Conservation (phyloP, 2,329 filamentous ascomycete genomes). For the Claviceps pazoutovae region DNA sequence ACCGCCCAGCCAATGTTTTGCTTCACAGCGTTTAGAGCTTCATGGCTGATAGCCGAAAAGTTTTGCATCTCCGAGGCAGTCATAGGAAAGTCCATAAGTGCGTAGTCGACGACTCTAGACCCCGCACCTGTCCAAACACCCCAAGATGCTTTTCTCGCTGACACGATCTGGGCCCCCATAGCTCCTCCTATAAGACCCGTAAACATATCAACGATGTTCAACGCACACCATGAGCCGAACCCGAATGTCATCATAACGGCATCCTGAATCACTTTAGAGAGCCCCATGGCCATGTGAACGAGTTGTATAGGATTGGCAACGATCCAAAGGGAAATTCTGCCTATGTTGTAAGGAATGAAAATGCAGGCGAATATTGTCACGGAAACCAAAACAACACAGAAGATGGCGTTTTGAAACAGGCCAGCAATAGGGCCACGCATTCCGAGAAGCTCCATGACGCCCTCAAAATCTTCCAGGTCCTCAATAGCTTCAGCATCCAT, state of each 20-base stretch:
- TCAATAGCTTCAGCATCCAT: slow-evolving; percentile 65
- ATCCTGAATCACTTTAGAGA: slow-evolving; percentile 72
- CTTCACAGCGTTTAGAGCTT: slow-evolving; percentile 50
- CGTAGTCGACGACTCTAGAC: slow-evolving; percentile 34
- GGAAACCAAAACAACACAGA: slow-evolving; percentile 80
- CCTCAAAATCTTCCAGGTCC: slow-evolving; percentile 88
- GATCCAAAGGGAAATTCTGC: slow-evolving; percentile 68
- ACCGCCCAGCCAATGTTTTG: slow-evolving; percentile 30
- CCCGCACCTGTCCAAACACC: slow-evolving; percentile 27
- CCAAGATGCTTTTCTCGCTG: slow-evolving; percentile 26
- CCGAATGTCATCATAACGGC: slow-evolving; percentile 51
- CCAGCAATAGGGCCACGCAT: slow-evolving; percentile 88
- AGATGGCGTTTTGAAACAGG: slow-evolving; percentile 86
- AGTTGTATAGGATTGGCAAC: slow-evolving; percentile 69
- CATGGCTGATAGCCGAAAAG: slow-evolving; percentile 65
- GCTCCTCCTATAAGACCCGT: slow-evolving; percentile 20
- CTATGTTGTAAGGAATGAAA: slow-evolving; percentile 84
- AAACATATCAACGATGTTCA: slow-evolving; percentile 26
- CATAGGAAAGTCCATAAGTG: slow-evolving; percentile 36
- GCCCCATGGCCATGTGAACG: slow-evolving; percentile 54
- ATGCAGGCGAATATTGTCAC: slow-evolving; percentile 75
- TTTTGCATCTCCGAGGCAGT: slow-evolving; percentile 53
- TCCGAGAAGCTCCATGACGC: slow-evolving; percentile 87
- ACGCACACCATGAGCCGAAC: slow-evolving; percentile 28
- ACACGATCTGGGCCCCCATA: slow-evolving; percentile 16